Conservation (phyloP, 192 early-diverging fungal species). For the Umbelopsis sp. region DNA sequence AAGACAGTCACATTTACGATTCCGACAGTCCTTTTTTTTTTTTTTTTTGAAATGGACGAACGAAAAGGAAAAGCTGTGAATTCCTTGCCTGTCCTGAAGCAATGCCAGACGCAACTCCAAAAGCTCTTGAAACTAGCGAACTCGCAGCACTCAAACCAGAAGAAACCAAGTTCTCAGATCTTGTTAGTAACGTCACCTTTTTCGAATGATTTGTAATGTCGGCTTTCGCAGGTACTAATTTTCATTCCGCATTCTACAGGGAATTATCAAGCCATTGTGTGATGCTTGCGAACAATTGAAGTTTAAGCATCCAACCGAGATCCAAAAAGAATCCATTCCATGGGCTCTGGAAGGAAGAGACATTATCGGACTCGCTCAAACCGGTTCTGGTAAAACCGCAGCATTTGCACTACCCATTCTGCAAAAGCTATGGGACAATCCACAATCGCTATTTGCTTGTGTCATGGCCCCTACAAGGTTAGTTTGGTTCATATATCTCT, state of each 20-base stretch:
- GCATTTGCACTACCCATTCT: conserved; percentile 87
- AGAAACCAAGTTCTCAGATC: conserved; percentile 35
- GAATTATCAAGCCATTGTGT: conserved; percentile 85
- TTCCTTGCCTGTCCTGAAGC: neutral
- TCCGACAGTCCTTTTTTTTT: neutral
- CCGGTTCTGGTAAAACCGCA: conserved; percentile 89
- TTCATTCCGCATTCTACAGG: conserved; percentile 41
- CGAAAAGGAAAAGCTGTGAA: neutral
- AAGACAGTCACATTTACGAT: neutral
- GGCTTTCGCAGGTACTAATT: neutral
- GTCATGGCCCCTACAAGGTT: conserved; percentile 95
- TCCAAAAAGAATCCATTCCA: conserved; percentile 91
- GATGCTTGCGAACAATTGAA: conserved; percentile 88
- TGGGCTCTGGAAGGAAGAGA: conserved; percentile 89
- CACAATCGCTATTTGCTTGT: conserved; percentile 91
- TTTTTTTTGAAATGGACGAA: neutral
- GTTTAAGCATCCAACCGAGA: conserved; percentile 88
- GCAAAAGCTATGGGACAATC: conserved; percentile 84
- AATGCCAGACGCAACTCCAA: conserved; percentile 5
- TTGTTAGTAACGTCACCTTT: conserved; percentile 21
- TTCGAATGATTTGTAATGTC: neutral
- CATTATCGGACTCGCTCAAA: conserved; percentile 98
- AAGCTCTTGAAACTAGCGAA: neutral
- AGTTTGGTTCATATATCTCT: neutral
- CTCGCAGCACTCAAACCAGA: conserved; percentile 20